phyloP scores from a whole-genome alignment of 202 grass and related monocot species.

The Musa balbisiana region DNA sequence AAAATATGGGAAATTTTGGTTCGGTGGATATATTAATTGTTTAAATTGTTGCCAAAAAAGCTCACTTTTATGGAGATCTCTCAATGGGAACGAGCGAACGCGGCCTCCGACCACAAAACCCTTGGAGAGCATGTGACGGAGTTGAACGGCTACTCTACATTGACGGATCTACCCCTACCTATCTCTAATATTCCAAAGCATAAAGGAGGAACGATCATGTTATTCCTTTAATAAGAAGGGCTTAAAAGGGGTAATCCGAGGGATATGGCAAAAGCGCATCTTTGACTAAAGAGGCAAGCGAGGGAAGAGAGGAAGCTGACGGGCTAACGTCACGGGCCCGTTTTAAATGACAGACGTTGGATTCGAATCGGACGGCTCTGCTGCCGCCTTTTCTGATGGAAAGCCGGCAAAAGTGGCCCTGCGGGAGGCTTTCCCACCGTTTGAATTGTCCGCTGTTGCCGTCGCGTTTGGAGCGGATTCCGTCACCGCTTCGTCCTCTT shows the following conservation, averaged over 20 bases:
- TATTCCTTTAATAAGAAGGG: not conserved
- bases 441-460: not conserved
- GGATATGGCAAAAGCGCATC: not conserved
- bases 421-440: not conserved
- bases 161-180: not conserved
- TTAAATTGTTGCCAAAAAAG: not conserved
- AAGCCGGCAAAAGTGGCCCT: not conserved
- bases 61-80: not conserved
- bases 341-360: constrained; percentile 2
- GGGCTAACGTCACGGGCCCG: not conserved
- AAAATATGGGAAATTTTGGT: not conserved
- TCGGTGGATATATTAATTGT: constrained; percentile 4
- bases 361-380: constrained; percentile 25
- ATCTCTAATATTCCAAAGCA: not conserved
- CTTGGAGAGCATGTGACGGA: not conserved
- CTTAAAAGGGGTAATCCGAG: too few species aligned
- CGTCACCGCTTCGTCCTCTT: not conserved
- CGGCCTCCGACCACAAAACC: not conserved
- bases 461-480: not conserved
- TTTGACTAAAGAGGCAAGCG: not conserved
- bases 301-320: constrained; percentile 2
- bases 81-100: not conserved
- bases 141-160: not conserved
- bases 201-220: too few species aligned
- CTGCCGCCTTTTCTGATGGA: not conserved